Percentiles rank a stretch among this genome's conserved stretches.
Conservation (phyloP, 2,329 filamentous ascomycete genomes). For the Penicillium sp. region DNA sequence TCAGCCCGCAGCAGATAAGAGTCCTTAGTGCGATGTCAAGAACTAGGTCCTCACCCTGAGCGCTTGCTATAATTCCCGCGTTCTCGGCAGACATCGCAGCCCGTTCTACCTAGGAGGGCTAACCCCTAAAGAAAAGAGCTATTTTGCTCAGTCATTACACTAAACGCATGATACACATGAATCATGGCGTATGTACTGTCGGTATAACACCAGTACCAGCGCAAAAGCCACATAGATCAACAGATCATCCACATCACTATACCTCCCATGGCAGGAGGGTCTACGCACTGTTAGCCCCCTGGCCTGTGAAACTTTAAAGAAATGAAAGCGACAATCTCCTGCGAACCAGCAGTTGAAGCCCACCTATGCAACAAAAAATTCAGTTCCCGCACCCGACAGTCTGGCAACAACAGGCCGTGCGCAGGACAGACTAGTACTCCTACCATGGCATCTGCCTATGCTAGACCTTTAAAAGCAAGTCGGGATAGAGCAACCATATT, state of each 20-base stretch:
- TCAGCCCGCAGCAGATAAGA: no score
- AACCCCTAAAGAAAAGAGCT: neutral
- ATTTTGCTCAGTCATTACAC: neutral
- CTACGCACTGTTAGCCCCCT: neutral
- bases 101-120: no score
- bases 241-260: neutral
- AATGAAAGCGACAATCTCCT: neutral
- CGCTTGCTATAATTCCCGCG: no score
- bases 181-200: neutral
- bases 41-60: no score
- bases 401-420: slow-evolving; percentile 3
- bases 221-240: neutral
- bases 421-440: neutral
- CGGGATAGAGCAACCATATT: neutral
- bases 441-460: neutral
- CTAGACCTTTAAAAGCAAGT: neutral
- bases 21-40: no score
- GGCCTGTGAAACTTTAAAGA: slow-evolving; percentile 2
- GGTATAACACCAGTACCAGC: neutral
- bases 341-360: slow-evolving; percentile 2
- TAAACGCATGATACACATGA: neutral
- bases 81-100: no score
- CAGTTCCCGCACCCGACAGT: slow-evolving; percentile 1
- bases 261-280: neutral
- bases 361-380: neutral